Evolutionary conservation across 2,329 filamentous ascomycete genomes (phyloP).

Genomic region (Cryphonectria nitschkei): DNA sequence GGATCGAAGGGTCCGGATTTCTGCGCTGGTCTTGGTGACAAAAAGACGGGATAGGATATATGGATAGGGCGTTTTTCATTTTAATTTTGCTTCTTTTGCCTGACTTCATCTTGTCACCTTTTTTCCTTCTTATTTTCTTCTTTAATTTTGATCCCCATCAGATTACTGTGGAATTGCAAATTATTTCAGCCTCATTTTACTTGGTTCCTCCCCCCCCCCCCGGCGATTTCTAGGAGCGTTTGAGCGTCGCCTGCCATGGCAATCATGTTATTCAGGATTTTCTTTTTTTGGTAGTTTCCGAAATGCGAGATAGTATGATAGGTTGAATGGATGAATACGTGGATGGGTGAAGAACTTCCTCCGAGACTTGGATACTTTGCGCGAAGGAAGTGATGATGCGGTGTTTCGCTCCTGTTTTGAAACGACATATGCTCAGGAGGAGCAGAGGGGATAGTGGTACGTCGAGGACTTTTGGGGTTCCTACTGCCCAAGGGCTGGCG

Average conservation of each 20-base stretch:
- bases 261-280: not conserved
- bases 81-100: not conserved
- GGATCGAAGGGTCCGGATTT: not conserved
- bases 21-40: not conserved
- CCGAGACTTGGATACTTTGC: no score
- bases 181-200: not conserved
- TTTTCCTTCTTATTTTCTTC: not conserved
- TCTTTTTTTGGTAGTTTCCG: not conserved
- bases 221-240: not conserved
- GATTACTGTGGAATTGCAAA: not conserved
- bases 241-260: not conserved
- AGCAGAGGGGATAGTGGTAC: no score
- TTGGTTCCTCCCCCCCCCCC: no score
- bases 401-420: no score
- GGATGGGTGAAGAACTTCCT: not conserved
- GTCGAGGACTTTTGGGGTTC: no score
- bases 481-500: not conserved
- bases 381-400: no score
- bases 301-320: not conserved
- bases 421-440: no score
- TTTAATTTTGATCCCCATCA: not conserved
- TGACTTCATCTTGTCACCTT: not conserved
- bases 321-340: not conserved
- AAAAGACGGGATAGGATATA: constrained; percentile 1
- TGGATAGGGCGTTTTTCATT: not conserved